Conservation (phyloP, 371 early-diverging fungal species). For the Apophysomyces ossiformis region DNA sequence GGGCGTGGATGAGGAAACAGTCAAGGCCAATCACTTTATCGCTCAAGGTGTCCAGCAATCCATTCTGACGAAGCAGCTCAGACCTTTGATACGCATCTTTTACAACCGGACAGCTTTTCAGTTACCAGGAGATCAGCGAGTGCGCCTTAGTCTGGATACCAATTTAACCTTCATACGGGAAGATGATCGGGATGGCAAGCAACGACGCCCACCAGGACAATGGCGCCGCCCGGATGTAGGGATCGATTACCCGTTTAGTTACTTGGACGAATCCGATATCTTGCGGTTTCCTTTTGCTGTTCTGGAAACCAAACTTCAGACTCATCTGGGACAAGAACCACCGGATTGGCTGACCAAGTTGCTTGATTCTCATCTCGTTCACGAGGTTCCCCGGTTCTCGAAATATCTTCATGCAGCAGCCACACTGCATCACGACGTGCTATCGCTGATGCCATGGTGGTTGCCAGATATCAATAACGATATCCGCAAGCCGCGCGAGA, state of each 20-base stretch:
- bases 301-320: constrained; percentile 94
- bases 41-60: constrained; percentile 71
- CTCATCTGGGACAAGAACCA: constrained; percentile 79
- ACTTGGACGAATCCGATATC: constrained; percentile 75
- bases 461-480: constrained; percentile 44
- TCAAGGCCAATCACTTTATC: constrained; percentile 69
- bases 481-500: constrained; percentile 33
- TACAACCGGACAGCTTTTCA: constrained; percentile 99
- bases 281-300: constrained; percentile 92
- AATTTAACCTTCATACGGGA: constrained; percentile 94
- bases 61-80: constrained; percentile 54
- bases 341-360: constrained; percentile 91
- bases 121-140: constrained; percentile 91
- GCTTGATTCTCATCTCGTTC: constrained; percentile 81
- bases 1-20: constrained; percentile 71
- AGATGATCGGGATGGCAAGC: constrained; percentile 68
- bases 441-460: constrained; percentile 94
- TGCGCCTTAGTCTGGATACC: constrained; percentile 94
- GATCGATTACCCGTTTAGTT: constrained; percentile 81
- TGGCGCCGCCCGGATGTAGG: constrained; percentile 91
- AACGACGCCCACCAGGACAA: constrained; percentile 68
- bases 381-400: constrained; percentile 94
- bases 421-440: constrained; percentile 75
- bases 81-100: constrained; percentile 76
- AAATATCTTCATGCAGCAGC: constrained; percentile 96